Conservation (phyloP, 2,329 filamentous ascomycete species). For the Penicillium hordei region DNA sequence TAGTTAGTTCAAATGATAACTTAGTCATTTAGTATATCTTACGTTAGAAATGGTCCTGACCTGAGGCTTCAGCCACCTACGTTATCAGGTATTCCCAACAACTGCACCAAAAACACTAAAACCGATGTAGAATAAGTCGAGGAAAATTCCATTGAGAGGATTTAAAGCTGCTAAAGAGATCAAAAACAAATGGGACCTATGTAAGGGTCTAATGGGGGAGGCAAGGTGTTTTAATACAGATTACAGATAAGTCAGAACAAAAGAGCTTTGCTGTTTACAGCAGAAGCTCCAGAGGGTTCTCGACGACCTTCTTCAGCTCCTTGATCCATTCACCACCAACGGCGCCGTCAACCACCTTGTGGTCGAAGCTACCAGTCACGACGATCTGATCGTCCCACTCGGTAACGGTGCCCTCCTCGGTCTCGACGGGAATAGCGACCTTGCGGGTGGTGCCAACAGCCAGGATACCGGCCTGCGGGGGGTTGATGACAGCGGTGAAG, state of each 20-base stretch:
- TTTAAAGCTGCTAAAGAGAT: slow-evolving; percentile 33
- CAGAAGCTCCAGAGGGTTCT: slow-evolving; percentile 94
- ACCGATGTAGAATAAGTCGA: slow-evolving; percentile 9
- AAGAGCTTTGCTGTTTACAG: slow-evolving; percentile 58
- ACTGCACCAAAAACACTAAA: not conserved
- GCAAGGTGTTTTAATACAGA: slow-evolving; percentile 40
- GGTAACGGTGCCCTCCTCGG: slow-evolving; percentile 75
- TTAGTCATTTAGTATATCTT: not conserved
- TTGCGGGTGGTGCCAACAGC: slow-evolving; percentile 94
- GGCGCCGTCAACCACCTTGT: slow-evolving; percentile 97
- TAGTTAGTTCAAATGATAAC: not conserved
- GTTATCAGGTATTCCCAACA: not conserved
- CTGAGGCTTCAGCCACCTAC: slow-evolving; percentile 11
- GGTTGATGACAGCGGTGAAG: slow-evolving; percentile 99
- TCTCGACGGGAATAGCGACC: slow-evolving; percentile 84
- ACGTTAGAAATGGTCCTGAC: not conserved
- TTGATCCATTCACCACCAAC: slow-evolving; percentile 95
- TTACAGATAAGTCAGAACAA: slow-evolving; percentile 23
- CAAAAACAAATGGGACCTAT: slow-evolving; percentile 31
- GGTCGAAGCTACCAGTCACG: slow-evolving; percentile 94
- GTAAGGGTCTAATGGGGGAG: slow-evolving; percentile 26
- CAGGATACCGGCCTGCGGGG: slow-evolving; percentile 91
- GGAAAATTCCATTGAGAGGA: slow-evolving; percentile 30
- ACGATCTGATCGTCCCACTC: slow-evolving; percentile 98
- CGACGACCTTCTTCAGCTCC: slow-evolving; percentile 94